These are phyloP conservation scores for Leccinellum albellum DNA, from an alignment of 768 basidiomycete species.

Conservation along the genomic window DNA sequence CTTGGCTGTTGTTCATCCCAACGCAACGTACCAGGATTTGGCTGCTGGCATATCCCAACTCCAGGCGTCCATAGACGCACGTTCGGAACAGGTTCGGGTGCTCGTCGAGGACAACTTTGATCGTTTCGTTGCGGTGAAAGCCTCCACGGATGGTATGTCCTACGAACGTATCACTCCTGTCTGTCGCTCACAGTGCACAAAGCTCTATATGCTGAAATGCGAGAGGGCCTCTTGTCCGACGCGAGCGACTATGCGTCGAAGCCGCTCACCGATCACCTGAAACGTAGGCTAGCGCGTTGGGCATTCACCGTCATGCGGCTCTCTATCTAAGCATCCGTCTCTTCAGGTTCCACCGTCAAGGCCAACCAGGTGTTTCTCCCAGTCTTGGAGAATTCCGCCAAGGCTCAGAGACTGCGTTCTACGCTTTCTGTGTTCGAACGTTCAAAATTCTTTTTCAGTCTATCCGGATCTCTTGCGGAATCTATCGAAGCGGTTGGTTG, in stretches of 20 bases:
- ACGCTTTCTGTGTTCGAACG: conserved; percentile 95
- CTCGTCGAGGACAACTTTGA: conserved; percentile 98
- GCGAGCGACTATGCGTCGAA: conserved; percentile 79
- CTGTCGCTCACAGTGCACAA: conserved; percentile 30
- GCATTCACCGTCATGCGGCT: background rate
- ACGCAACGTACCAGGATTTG: conserved; percentile 92
- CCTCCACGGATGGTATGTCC: conserved; percentile 82
- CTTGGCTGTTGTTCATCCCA: conserved; percentile 86
- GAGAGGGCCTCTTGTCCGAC: conserved; percentile 74
- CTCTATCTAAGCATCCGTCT: conserved; percentile 4
- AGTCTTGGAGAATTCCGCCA: conserved; percentile 91
- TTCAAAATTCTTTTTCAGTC: conserved; percentile 97
- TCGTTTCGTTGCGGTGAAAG: conserved; percentile 95
- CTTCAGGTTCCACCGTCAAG: conserved; percentile 79
- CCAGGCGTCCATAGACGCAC: conserved; percentile 76
- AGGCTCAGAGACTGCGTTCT: conserved; percentile 87
- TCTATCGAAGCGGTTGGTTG: conserved; percentile 77
- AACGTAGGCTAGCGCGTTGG: conserved; percentile 49
- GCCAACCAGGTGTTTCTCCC: conserved; percentile 96
- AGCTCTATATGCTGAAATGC: conserved; percentile 94
- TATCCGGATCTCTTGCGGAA: conserved; percentile 88
- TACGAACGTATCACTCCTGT: conserved; percentile 2
- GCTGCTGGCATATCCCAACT: conserved; percentile 72
- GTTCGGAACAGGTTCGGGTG: conserved; percentile 91
- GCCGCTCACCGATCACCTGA: conserved; percentile 78